phyloP scores from a whole-genome alignment of 306 rosid genomes.

The Echinosophora koreensis region DNA sequence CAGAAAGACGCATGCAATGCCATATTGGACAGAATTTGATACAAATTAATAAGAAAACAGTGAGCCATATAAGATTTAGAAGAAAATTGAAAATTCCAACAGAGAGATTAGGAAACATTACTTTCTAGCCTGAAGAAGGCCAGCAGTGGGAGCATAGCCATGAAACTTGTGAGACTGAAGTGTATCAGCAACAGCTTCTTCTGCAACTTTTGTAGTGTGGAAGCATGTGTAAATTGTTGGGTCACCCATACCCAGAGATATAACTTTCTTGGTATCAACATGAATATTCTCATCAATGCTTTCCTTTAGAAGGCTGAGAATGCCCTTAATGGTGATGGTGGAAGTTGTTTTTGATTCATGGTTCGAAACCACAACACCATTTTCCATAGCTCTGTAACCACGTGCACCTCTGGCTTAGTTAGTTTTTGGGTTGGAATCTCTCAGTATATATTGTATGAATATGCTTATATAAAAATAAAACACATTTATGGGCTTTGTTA shows the following conservation, averaged over 20 bases:
- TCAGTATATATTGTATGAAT: too few species aligned
- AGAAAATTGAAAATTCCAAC: not conserved
- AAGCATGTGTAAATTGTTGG: slow-evolving; percentile 80
- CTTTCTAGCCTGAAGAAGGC: slow-evolving; percentile 84
- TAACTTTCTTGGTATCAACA: slow-evolving; percentile 48
- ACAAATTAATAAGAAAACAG: not conserved
- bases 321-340: slow-evolving; percentile 86
- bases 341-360: slow-evolving; percentile 59
- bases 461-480: too few species aligned
- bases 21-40: not conserved
- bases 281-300: slow-evolving; percentile 48
- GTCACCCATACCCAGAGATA: slow-evolving; percentile 92
- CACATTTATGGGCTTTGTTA: not conserved
- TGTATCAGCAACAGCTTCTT: slow-evolving; percentile 68
- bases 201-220: slow-evolving; percentile 58
- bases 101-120: slow-evolving; percentile 8
- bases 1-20: not conserved
- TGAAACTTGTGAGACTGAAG: slow-evolving; percentile 72
- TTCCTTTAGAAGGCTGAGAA: slow-evolving; percentile 67
- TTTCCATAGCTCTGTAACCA: slow-evolving; percentile 52
- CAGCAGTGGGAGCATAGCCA: slow-evolving; percentile 91
- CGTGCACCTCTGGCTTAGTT: not conserved
- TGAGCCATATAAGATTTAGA: not conserved
- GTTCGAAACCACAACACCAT: slow-evolving; percentile 46
- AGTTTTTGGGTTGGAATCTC: not conserved